Conservation (phyloP, 495 filamentous ascomycete genomes). For the Penicillium desertorum region DNA sequence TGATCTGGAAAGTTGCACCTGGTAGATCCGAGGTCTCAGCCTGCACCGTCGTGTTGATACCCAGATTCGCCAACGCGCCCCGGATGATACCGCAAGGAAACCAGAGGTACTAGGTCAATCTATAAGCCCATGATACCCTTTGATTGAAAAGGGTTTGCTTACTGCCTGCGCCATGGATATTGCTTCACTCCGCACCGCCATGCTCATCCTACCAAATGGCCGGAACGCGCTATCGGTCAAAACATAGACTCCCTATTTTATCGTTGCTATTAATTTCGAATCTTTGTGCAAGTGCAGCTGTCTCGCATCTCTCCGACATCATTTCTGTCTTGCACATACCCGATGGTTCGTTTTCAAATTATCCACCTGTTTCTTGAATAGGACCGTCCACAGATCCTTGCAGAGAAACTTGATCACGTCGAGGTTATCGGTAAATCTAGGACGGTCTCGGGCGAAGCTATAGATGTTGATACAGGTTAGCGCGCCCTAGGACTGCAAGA, state of each 20-base stretch:
- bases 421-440: slow-evolving; percentile 81
- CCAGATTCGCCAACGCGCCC: slow-evolving; percentile 83
- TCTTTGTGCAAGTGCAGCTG: not conserved
- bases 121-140: not conserved
- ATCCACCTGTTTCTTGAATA: slow-evolving; percentile 96
- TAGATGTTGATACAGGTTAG: slow-evolving; percentile 3
- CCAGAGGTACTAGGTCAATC: slow-evolving; percentile 70
- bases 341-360: slow-evolving; percentile 98
- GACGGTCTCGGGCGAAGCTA: slow-evolving; percentile 85
- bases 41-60: slow-evolving; percentile 86
- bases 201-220: slow-evolving; percentile 83
- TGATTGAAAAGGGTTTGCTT: slow-evolving; percentile 31
- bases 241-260: slow-evolving; percentile 81
- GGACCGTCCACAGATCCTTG: slow-evolving; percentile 92
- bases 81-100: slow-evolving; percentile 91
- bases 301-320: not conserved
- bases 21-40: slow-evolving; percentile 85
- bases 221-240: slow-evolving; percentile 92
- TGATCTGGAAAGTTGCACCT: slow-evolving; percentile 92
- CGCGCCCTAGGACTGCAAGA: not conserved
- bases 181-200: slow-evolving; percentile 67
- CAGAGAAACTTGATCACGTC: slow-evolving; percentile 97
- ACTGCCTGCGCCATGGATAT: slow-evolving; percentile 78
- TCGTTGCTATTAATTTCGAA: slow-evolving; percentile 10
- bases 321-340: slow-evolving; percentile 43